Evolutionary conservation across 176 grass and related monocot species (phyloP).

Genomic region (Thalia dealbata): DNA sequence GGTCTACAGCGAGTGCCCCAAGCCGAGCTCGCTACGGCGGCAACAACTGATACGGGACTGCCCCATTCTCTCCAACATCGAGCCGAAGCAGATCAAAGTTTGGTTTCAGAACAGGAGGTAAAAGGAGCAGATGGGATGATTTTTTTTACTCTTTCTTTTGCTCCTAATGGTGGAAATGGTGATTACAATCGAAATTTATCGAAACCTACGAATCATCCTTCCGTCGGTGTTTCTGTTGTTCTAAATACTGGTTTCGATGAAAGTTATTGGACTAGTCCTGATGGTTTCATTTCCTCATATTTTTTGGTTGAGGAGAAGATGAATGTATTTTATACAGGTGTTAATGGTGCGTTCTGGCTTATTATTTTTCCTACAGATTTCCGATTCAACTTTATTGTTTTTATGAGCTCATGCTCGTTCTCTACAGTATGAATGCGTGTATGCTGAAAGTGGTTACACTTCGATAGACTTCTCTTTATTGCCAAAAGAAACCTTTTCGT

Average conservation of each 20-base stretch:
- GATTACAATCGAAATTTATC: not conserved
- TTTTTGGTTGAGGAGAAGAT: too few relatives aligned
- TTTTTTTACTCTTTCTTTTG: not conserved
- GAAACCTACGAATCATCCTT: not conserved
- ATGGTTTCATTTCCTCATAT: too few relatives aligned
- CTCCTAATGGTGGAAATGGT: not conserved
- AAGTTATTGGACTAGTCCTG: too few relatives aligned
- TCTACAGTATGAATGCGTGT: not conserved
- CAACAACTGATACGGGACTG: slow-evolving; percentile 90
- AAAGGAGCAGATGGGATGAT: not conserved
- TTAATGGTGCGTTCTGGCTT: not conserved
- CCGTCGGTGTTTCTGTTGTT: too few relatives aligned
- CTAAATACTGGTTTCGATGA: too few relatives aligned
- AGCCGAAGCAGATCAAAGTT: slow-evolving; percentile 98
- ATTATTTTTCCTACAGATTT: not conserved
- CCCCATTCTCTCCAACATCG: slow-evolving; percentile 84
- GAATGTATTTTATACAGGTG: too few relatives aligned
- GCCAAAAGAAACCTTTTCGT: not conserved
- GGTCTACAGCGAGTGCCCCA: slow-evolving; percentile 91
- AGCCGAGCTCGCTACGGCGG: slow-evolving; percentile 71
- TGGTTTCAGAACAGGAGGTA: slow-evolving; percentile 99
- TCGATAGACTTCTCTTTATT: not conserved
- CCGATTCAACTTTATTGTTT: not conserved
- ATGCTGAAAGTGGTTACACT: not conserved
- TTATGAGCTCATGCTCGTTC: not conserved